Evolutionary conservation across 2,329 filamentous ascomycete species (phyloP).

Genomic region (Colletotrichum echinochloae): DNA sequence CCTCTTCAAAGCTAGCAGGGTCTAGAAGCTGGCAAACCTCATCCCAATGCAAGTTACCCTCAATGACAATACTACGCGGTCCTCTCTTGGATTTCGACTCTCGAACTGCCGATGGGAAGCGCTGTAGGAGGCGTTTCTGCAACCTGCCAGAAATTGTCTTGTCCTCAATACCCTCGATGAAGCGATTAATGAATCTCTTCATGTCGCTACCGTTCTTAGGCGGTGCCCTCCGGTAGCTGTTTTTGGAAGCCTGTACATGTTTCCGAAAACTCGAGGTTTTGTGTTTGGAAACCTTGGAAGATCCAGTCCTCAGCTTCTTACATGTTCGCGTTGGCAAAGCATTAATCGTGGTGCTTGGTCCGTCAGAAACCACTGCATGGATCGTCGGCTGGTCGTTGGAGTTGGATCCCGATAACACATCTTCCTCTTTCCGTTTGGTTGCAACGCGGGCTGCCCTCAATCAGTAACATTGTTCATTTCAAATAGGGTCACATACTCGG

Average conservation of each 20-base stretch:
- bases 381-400: not conserved
- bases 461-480: not conserved
- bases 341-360: not conserved
- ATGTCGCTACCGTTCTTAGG: constrained; percentile 1
- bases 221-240: not conserved
- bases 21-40: constrained; percentile 1
- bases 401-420: not conserved
- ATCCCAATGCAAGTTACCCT: not conserved
- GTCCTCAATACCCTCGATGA: constrained; percentile 9
- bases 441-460: not conserved
- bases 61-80: constrained; percentile 2
- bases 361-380: not conserved
- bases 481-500: not conserved
- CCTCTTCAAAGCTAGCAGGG: not conserved
- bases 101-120: not conserved
- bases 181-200: constrained; percentile 9
- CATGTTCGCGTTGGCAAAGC: not conserved
- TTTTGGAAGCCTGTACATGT: not conserved
- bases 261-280: not conserved
- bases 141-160: not conserved
- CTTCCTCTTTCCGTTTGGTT: not conserved
- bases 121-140: not conserved
- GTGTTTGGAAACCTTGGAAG: not conserved
- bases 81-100: not conserved
- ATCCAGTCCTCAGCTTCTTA: not conserved